Percentiles rank a stretch among this genome's conserved stretches.
phyloP scores from a whole-genome alignment of 2,329 filamentous ascomycete genomes.

The Chalaropsis ovoidea region DNA sequence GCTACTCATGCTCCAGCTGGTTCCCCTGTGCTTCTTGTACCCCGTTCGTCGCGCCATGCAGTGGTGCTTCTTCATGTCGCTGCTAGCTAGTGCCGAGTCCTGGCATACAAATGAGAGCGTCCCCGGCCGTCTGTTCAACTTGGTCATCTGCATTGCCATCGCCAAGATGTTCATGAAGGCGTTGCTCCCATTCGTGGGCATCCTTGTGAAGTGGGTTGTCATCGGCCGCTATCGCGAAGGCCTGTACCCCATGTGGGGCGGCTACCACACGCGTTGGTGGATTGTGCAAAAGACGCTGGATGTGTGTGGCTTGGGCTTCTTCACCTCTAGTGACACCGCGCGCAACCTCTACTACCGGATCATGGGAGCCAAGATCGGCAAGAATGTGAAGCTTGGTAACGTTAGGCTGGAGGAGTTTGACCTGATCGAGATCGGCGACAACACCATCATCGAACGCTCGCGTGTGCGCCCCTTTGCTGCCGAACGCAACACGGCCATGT shows the following conservation, averaged over 20 bases:
- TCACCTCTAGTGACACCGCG: constrained; percentile 35
- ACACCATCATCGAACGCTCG: constrained; percentile 40
- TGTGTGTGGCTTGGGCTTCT: constrained; percentile 41
- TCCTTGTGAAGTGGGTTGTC: constrained; percentile 45
- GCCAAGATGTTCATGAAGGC: constrained; percentile 35
- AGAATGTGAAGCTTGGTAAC: constrained; percentile 39
- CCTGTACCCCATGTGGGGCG: constrained; percentile 50
- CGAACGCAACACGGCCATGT: constrained; percentile 50
- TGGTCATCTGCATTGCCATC: constrained; percentile 38
- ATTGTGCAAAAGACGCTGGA: constrained; percentile 44
- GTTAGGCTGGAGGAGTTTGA: constrained; percentile 46
- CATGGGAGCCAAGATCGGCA: constrained; percentile 45
- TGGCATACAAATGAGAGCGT: constrained; percentile 36
- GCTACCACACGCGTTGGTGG: constrained; percentile 51
- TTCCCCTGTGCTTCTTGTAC: constrained; percentile 42
- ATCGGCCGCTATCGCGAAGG: constrained; percentile 45
- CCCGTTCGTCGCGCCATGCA: constrained; percentile 43
- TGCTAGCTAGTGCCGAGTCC: constrained; percentile 35
- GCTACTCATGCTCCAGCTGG: constrained; percentile 42
- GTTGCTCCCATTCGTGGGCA: constrained; percentile 39
- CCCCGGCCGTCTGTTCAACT: constrained; percentile 40
- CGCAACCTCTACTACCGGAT: constrained; percentile 41
- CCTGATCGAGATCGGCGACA: constrained; percentile 44
- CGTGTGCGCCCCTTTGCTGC: constrained; percentile 44
- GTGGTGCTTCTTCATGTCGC: constrained; percentile 45